A percentile compares a stretch with the other conserved stretches of the same genome.
phyloP scores from a whole-genome alignment of 345 rosid genomes.

The Eucalyptus pauciflora region DNA sequence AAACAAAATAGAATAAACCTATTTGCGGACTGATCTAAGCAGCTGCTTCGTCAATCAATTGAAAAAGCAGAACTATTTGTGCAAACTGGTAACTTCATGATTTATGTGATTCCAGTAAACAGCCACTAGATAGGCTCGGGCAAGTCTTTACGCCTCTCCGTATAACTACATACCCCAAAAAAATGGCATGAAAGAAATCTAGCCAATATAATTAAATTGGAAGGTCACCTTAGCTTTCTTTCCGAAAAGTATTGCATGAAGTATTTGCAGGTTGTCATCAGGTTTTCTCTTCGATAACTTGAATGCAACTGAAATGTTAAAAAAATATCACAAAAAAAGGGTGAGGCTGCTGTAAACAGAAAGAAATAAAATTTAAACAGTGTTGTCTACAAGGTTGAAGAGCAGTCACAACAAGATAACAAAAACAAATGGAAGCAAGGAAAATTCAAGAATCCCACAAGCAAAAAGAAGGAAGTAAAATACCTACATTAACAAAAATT shows the following conservation, averaged over 20 bases:
- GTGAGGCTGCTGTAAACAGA: background rate
- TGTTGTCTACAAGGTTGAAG: background rate
- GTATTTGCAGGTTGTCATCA: slow-evolving; percentile 70
- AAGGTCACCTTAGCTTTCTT: slow-evolving; percentile 86
- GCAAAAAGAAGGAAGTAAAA: background rate
- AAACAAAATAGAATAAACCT: background rate
- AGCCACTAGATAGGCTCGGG: background rate
- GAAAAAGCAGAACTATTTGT: background rate
- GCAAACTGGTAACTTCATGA: background rate
- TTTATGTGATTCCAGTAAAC: background rate
- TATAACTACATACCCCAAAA: background rate
- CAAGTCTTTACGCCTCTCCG: background rate
- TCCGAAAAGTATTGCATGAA: slow-evolving; percentile 78
- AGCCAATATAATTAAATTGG: background rate
- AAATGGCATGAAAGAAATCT: background rate
- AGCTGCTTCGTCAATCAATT: background rate
- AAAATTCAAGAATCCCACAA: background rate
- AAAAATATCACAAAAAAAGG: background rate
- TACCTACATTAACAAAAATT: background rate
- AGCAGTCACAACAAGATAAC: background rate
- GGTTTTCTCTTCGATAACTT: slow-evolving; percentile 92
- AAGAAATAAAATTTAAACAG: background rate
- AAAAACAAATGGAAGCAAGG: background rate
- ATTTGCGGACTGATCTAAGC: background rate
- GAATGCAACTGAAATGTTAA: slow-evolving; percentile 73